Conservation (phyloP, 768 basidiomycete genomes). For the Roridomyces roridus region DNA sequence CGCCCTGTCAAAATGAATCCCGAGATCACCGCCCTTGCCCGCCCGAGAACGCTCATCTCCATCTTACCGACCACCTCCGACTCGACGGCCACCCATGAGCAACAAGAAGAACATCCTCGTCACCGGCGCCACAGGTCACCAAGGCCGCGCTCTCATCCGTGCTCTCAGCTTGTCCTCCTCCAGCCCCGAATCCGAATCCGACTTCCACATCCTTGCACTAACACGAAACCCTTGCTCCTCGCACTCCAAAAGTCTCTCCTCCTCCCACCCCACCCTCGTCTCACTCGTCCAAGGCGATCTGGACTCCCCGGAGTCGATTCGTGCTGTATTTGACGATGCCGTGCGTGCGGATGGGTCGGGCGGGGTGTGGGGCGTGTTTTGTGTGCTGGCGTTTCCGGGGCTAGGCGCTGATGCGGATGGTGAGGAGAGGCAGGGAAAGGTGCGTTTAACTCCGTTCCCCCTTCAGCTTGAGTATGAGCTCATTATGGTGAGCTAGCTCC, state of each 20-base stretch:
- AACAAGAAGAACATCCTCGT: too few species aligned
- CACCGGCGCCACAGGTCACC: slow-evolving; percentile 44
- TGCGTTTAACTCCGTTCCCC: slow-evolving; percentile 27
- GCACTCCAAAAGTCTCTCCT: slow-evolving; percentile 29
- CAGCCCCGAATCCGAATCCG: slow-evolving; percentile 9
- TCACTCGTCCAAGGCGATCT: slow-evolving; percentile 33
- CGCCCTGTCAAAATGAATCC: too few species aligned
- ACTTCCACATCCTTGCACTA: slow-evolving; percentile 43
- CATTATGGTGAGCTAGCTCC: too few species aligned
- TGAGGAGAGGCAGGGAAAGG: slow-evolving; percentile 48
- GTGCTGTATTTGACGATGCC: slow-evolving; percentile 45
- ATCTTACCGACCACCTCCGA: too few species aligned
- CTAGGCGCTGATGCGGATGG: slow-evolving; percentile 45
- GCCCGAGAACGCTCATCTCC: too few species aligned
- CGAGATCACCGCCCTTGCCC: too few species aligned
- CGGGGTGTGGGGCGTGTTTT: slow-evolving; percentile 47
- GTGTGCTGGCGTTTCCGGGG: slow-evolving; percentile 45
- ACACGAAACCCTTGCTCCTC: slow-evolving; percentile 40
- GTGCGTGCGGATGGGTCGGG: slow-evolving; percentile 28
- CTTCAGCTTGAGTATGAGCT: too few species aligned
- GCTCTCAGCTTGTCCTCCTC: slow-evolving; percentile 29
- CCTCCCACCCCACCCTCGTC: slow-evolving; percentile 38
- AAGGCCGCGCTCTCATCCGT: slow-evolving; percentile 40
- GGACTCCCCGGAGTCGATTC: too few species aligned
- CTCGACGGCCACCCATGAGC: too few species aligned